Base-by-base conservation (phyloP, 1,139 yeast genomes). In the Magnusiomyces magnusii region DNA sequence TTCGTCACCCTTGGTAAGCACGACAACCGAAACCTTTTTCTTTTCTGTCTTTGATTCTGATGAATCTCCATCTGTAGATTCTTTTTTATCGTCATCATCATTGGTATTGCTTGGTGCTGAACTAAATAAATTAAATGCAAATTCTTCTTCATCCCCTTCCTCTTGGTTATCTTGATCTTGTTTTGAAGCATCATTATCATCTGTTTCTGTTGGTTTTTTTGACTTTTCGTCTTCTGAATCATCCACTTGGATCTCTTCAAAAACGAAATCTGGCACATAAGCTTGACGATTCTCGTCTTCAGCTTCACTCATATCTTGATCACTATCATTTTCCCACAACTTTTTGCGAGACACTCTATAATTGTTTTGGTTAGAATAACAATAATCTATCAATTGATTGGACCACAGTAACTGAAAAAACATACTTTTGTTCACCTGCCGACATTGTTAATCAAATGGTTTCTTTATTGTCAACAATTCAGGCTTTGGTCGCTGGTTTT, bases 241-340 rank as follows among this genome's bases (percentile, higher is more conserved):
- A 25, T 47, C 60, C 10, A 56, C 61, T 9, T 60, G 60, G 25
- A 64, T 61, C 54, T 68, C 70, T 23, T 60, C 66, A 54, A 69
- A 67, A 47, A 67, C 69, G 28, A 67, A 55, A 21, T 60, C 62
- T 1, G 61, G 60, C 21, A 55, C 44, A 53, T 57, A 54, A 19
- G 54, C 58, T 17, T 53, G 61, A n/a, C n/a, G 42, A n/a, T 47
- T 44, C 2, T 55, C 62, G 2, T 57, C 60, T 27, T 50, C 57
- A 7, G 53, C 28, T 13, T 53, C 58, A 15, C 54, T 57, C 9
- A 58, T 57, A n/a, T 57, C 57, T 2, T 56, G 53, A 23, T 41
- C 55, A 13, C 52, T 53, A 34, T 44, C 50, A 25, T 57, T 44
- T 3, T 49, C 59, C 57, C 55, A 64, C 3, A 65, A 31, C 17